Evolutionary conservation across 306 rosid genomes (phyloP).

Genomic region (Biancaea sappan): DNA sequence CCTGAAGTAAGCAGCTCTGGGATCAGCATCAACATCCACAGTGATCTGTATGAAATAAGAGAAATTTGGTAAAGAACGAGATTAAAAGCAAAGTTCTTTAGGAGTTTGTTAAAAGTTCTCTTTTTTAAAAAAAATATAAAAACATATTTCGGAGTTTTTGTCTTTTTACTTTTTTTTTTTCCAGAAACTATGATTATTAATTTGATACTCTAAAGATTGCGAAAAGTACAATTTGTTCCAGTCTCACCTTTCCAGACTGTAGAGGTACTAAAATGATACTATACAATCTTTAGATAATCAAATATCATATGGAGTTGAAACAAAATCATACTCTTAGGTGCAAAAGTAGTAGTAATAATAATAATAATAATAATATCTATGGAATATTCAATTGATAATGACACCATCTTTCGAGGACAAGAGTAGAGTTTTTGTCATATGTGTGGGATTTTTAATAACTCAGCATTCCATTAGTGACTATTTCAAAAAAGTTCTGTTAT

Average conservation of each 20-base stretch:
- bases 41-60: constrained; percentile 59
- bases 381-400: neutral
- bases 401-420: neutral
- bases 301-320: neutral
- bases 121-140: neutral
- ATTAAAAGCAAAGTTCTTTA: neutral
- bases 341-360: too few relatives aligned
- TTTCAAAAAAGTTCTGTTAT: too few relatives aligned
- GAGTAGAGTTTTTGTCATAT: neutral
- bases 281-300: neutral
- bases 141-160: neutral
- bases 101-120: neutral
- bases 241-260: neutral
- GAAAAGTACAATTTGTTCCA: neutral
- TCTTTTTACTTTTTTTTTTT: too few relatives aligned
- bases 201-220: neutral
- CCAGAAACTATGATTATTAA: neutral
- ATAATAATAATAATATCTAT: too few relatives aligned
- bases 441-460: neutral
- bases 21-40: constrained; percentile 73
- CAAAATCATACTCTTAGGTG: too few relatives aligned
- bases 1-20: constrained; percentile 81
- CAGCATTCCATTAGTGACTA: neutral
- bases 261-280: neutral
- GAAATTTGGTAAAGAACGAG: neutral